Percentiles rank a stretch among this genome's conserved stretches.
Conservation (phyloP, 768 basidiomycete genomes). For the Rhizopogon vulgaris region DNA sequence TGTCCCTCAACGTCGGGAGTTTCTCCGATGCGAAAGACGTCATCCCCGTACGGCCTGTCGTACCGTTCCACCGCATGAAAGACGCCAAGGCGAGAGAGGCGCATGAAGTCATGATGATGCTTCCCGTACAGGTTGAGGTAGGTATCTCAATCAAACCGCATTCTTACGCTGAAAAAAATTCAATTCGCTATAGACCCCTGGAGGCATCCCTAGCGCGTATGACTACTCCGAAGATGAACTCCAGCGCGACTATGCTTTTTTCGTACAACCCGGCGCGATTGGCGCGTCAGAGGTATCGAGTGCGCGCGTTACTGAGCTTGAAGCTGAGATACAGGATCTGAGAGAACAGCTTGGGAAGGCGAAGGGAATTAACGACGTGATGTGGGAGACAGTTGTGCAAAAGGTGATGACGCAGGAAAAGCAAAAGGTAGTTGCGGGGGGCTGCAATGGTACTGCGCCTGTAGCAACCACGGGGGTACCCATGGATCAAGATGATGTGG, state of each 20-base stretch:
- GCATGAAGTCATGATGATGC: conserved; percentile 64
- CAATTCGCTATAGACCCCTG: conserved; percentile 9
- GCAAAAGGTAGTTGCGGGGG: conserved; percentile 11
- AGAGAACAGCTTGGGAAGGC: conserved; percentile 73
- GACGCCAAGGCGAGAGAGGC: conserved; percentile 63
- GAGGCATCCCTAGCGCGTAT: conserved; percentile 15
- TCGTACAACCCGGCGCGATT: conserved; percentile 41
- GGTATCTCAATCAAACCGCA: neutral
- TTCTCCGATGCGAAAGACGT: conserved; percentile 42
- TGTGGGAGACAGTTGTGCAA: conserved; percentile 87
- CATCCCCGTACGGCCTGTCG: conserved; percentile 60
- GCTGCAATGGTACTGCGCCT: neutral
- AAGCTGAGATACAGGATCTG: conserved; percentile 62
- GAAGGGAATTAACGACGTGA: conserved; percentile 86
- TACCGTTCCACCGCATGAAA: conserved; percentile 33
- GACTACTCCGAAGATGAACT: conserved; percentile 51
- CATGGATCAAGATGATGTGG: neutral
- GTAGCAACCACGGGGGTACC: no score
- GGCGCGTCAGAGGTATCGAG: conserved; percentile 11
- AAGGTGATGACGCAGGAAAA: conserved; percentile 40
- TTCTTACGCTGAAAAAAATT: neutral
- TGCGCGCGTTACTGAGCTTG: conserved; percentile 55
- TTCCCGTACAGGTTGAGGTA: conserved; percentile 38
- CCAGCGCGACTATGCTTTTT: conserved; percentile 59
- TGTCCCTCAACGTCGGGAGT: conserved; percentile 35